Conservation (phyloP, 495 filamentous ascomycete genomes). For the Trichoderma reesei region DNA sequence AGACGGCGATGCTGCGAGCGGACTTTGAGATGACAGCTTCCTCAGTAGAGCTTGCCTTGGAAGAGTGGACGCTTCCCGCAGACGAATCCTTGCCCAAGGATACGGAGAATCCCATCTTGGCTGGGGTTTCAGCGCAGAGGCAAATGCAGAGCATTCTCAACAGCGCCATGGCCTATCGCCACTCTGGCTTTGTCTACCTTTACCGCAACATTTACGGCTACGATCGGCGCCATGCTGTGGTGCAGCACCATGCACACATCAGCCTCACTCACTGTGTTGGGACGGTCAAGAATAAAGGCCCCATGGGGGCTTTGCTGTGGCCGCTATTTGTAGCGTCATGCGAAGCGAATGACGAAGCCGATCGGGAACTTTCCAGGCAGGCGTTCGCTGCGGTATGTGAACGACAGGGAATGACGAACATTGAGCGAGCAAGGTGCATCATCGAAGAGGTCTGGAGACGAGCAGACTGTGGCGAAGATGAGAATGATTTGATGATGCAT, state of each 20-base stretch:
- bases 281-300: slow-evolving; percentile 41
- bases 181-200: slow-evolving; percentile 51
- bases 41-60: slow-evolving; percentile 47
- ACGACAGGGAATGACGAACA: slow-evolving; percentile 53
- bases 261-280: slow-evolving; percentile 42
- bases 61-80: slow-evolving; percentile 39
- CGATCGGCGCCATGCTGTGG: slow-evolving; percentile 31
- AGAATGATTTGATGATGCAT: background rate
- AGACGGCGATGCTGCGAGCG: slow-evolving; percentile 42
- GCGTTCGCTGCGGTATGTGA: slow-evolving; percentile 41
- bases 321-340: slow-evolving; percentile 51
- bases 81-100: slow-evolving; percentile 16
- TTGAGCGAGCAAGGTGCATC: slow-evolving; percentile 46
- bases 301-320: slow-evolving; percentile 52
- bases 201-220: slow-evolving; percentile 44
- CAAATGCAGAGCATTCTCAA: slow-evolving; percentile 38
- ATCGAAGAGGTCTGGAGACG: slow-evolving; percentile 48
- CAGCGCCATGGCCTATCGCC: slow-evolving; percentile 53
- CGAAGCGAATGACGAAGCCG: slow-evolving; percentile 36
- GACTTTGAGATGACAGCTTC: slow-evolving; percentile 46
- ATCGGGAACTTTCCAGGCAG: slow-evolving; percentile 33
- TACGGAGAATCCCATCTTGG: slow-evolving; percentile 9
- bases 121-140: background rate
- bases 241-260: slow-evolving; percentile 42
- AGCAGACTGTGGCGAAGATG: slow-evolving; percentile 28